Evolutionary conservation across 1,139 yeast species (phyloP).

Genomic region (Debaryomycetaceae sp.): DNA sequence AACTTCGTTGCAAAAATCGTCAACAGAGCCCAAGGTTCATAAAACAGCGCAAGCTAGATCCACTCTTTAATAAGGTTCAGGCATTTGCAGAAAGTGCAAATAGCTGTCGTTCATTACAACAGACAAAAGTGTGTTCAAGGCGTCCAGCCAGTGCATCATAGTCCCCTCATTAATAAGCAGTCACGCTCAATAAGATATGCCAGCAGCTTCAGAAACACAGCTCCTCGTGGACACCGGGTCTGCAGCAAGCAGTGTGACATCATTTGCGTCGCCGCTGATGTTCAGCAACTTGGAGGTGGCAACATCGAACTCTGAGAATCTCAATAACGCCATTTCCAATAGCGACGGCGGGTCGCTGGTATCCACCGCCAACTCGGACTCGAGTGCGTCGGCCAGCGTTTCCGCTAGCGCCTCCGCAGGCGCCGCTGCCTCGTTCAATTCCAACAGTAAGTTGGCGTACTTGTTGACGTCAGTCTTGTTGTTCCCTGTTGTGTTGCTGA

Average conservation of each 20-base stretch:
- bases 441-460: conserved; percentile 1
- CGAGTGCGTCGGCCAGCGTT: background rate
- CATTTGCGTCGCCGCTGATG: background rate
- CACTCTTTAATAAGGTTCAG: background rate
- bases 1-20: no score
- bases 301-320: background rate
- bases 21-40: no score
- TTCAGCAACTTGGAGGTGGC: conserved; percentile 1
- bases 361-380: background rate
- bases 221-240: background rate
- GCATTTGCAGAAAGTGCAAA: background rate
- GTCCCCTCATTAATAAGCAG: background rate
- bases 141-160: background rate
- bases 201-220: background rate
- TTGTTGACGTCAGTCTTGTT: conserved; percentile 1
- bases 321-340: background rate
- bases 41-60: background rate
- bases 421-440: background rate
- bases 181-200: background rate
- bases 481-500: conserved; percentile 1
- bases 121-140: background rate
- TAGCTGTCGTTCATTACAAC: background rate
- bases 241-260: background rate
- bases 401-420: conserved; percentile 1
- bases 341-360: background rate